Base-by-base conservation (phyloP, 352 stramenopile genomes). In the Phytopythium montanum region DNA sequence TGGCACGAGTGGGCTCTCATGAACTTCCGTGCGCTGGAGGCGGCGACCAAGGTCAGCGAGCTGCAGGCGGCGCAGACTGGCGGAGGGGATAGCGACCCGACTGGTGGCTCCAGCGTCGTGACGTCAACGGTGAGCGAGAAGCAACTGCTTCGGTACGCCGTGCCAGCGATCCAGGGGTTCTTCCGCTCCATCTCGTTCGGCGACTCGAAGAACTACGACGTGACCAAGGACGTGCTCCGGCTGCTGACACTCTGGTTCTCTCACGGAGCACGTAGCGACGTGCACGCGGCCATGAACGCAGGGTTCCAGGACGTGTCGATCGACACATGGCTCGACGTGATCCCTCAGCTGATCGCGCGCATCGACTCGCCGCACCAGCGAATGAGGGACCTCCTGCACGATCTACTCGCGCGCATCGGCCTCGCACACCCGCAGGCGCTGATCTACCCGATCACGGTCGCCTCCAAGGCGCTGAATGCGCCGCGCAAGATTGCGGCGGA, bases 1-100 rank as follows among this genome's bases (percentile, higher is more conserved):
- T 99, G 96, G 91, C 98, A 99, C 73, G 89, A 94, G 53, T 99
- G 97, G 97, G 97, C 97, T 21, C 70, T 99, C 23, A 94, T 99
- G 60, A 99, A 99, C 79, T 99, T 99, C 72, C 75, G 82, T 2
- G 86, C 82, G 5, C 64, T 92, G 44, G 86, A 95, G 33, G 79
- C 81, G 5, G 75, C 70, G 0, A 50, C 74, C 10, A 87, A 89
- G 50, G 81, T 29, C n/a, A 42, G 50, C 7, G 50, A 56, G 21
- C 12, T 51, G 45, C 23, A 51, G 23, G 16, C n/a, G n/a, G n/a
- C 45, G 5, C 50, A 56, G 23, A 13, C 31, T 16, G 29, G 19
- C 16, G n/a, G 50, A n/a, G 50, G 50, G 18, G 50, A 56, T 3
- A 44, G 10, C 13, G 36, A 56, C 12, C 50, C 50, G n/a, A 16